These are phyloP conservation scores for Aspergillus terreus DNA, from an alignment of 2,329 filamentous ascomycete genomes.

Conservation along the genomic window DNA sequence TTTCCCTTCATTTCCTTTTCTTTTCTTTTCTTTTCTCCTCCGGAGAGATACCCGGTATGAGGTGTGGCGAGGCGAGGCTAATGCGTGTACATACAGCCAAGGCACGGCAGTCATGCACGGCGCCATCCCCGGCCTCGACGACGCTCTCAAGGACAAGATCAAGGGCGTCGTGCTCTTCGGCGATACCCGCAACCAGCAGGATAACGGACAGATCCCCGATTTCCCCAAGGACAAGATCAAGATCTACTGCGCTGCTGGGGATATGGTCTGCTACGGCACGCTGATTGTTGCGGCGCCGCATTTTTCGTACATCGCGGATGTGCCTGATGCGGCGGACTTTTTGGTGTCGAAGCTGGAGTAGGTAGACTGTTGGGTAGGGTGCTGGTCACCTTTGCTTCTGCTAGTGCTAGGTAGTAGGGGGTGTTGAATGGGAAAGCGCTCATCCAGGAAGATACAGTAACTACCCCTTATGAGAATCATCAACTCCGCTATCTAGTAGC, in stretches of 20 bases:
- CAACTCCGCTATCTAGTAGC: no score
- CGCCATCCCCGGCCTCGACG: slow-evolving; percentile 34
- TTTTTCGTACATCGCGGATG: slow-evolving; percentile 34
- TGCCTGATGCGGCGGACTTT: slow-evolving; percentile 24
- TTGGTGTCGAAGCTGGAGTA: slow-evolving; percentile 18
- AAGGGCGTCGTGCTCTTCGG: slow-evolving; percentile 41
- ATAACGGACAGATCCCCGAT: slow-evolving; percentile 37
- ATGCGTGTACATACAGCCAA: slow-evolving; percentile 20
- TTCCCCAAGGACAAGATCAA: slow-evolving; percentile 43
- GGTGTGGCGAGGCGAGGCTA: neutral
- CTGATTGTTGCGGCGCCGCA: slow-evolving; percentile 39
- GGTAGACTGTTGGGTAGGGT: neutral
- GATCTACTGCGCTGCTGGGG: slow-evolving; percentile 47
- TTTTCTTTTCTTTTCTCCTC: neutral
- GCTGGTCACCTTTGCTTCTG: neutral
- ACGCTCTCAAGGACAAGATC: slow-evolving; percentile 28
- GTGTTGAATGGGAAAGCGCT: neutral
- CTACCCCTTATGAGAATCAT: no score
- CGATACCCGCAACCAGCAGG: slow-evolving; percentile 41
- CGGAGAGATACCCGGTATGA: neutral
- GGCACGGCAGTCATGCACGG: slow-evolving; percentile 45
- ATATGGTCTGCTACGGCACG: slow-evolving; percentile 48
- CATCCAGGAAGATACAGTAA: neutral
- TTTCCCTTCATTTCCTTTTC: no score
- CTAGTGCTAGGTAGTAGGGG: no score